Evolutionary conservation across 352 stramenopile species (phyloP).

Genomic region (Hyaloperonospora arabidopsidis): DNA sequence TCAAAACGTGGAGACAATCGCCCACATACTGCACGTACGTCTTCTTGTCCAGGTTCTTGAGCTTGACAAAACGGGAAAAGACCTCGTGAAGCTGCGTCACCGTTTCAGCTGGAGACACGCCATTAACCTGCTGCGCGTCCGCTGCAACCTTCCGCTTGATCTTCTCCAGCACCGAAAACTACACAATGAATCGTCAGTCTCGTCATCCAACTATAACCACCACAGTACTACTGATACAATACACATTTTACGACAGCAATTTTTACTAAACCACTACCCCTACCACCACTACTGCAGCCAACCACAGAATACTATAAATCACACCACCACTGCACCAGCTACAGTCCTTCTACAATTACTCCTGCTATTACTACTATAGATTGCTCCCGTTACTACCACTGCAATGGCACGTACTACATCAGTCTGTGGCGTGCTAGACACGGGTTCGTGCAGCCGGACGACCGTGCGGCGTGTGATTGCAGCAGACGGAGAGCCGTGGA

Average conservation of each 20-base stretch:
- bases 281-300: too few species aligned
- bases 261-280: too few species aligned
- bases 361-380: background rate
- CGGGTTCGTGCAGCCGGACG: slow-evolving; percentile 45
- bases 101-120: slow-evolving; percentile 32
- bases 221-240: too few species aligned
- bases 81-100: slow-evolving; percentile 57
- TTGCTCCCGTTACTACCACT: background rate
- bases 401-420: slow-evolving; percentile 32
- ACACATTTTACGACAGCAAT: too few species aligned
- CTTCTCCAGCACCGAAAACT: slow-evolving; percentile 69
- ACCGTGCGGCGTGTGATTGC: slow-evolving; percentile 51
- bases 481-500: slow-evolving; percentile 48
- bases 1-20: background rate
- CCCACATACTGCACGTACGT: slow-evolving; percentile 31
- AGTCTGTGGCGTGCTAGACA: slow-evolving; percentile 13
- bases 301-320: too few species aligned
- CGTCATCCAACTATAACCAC: background rate
- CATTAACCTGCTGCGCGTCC: slow-evolving; percentile 37
- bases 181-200: background rate
- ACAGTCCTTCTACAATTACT: too few species aligned
- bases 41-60: slow-evolving; percentile 68
- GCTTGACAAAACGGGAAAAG: slow-evolving; percentile 72
- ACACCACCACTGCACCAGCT: too few species aligned
- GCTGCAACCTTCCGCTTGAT: slow-evolving; percentile 62